Conservation (phyloP, 179 eudicot species). For the Beta macrorhiza region DNA sequence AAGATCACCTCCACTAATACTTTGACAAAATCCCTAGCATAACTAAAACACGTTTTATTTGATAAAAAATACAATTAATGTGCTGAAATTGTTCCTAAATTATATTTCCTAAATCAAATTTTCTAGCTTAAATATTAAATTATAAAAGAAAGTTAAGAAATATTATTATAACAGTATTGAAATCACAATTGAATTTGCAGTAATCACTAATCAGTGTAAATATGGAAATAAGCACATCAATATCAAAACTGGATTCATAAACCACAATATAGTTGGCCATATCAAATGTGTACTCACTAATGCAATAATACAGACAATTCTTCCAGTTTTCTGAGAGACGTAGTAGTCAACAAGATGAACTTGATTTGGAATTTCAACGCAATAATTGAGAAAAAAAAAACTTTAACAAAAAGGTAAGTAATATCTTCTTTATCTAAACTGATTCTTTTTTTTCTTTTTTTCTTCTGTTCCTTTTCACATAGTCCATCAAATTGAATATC, state of each 20-base stretch:
- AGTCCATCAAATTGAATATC: background rate
- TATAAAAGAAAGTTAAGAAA: no score
- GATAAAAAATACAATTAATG: no score
- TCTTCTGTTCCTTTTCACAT: background rate
- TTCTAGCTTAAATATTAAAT: no score
- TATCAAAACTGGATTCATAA: background rate
- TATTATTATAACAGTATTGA: no score
- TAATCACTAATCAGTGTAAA: background rate
- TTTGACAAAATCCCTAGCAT: no score
- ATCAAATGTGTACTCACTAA: background rate
- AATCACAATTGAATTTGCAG: no score
- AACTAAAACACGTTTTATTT: no score
- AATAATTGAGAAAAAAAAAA: background rate
- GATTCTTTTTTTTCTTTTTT: background rate
- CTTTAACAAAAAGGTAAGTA: conserved; percentile 7
- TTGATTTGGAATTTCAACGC: conserved; percentile 5
- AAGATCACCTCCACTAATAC: no score
- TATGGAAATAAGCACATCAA: background rate
- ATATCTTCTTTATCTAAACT: conserved; percentile 1
- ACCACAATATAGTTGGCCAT: conserved; percentile 1
- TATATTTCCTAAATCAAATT: no score
- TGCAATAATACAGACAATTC: background rate
- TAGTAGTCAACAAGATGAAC: conserved; percentile 16
- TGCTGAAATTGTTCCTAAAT: no score
- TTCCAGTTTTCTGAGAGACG: background rate